Percentiles rank a stretch among this genome's conserved stretches.
Conservation (phyloP, 345 rosid genomes). For the Combretum micranthum region DNA sequence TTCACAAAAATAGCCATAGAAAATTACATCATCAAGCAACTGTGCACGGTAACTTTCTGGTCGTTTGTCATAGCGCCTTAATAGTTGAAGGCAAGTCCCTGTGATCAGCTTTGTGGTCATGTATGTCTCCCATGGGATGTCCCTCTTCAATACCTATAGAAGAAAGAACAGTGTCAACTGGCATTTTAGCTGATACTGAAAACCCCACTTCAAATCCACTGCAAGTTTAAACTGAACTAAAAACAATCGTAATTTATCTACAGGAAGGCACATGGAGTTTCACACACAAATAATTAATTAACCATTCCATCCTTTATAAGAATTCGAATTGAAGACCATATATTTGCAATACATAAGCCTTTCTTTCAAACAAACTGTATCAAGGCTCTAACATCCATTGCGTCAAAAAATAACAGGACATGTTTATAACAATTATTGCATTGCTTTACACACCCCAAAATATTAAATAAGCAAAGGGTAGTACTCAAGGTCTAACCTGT, state of each 20-base stretch:
- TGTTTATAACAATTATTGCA: not conserved
- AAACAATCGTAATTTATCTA: too few species aligned
- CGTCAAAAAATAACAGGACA: not conserved
- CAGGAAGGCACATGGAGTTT: too few species aligned
- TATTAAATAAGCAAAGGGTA: slow-evolving; percentile 1
- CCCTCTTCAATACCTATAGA: slow-evolving; percentile 79
- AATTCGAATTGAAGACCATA: too few species aligned
- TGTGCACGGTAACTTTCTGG: slow-evolving; percentile 74
- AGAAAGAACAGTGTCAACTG: not conserved
- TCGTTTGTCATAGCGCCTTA: slow-evolving; percentile 84
- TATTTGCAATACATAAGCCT: not conserved
- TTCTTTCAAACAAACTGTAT: not conserved
- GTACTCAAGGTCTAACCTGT: slow-evolving; percentile 47
- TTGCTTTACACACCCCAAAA: too few species aligned
- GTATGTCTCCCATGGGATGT: slow-evolving; percentile 99
- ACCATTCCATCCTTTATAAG: too few species aligned
- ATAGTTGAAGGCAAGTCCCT: slow-evolving; percentile 72
- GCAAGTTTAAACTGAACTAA: too few species aligned
- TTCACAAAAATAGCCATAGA: slow-evolving; percentile 4
- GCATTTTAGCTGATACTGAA: slow-evolving; percentile 3
- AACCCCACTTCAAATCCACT: not conserved
- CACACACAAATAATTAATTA: too few species aligned
- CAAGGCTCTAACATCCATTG: too few species aligned
- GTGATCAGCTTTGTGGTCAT: slow-evolving; percentile 86
- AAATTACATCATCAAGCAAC: slow-evolving; percentile 74